phyloP scores from a whole-genome alignment of 352 stramenopile species.

The Phytopythium delawarense region DNA sequence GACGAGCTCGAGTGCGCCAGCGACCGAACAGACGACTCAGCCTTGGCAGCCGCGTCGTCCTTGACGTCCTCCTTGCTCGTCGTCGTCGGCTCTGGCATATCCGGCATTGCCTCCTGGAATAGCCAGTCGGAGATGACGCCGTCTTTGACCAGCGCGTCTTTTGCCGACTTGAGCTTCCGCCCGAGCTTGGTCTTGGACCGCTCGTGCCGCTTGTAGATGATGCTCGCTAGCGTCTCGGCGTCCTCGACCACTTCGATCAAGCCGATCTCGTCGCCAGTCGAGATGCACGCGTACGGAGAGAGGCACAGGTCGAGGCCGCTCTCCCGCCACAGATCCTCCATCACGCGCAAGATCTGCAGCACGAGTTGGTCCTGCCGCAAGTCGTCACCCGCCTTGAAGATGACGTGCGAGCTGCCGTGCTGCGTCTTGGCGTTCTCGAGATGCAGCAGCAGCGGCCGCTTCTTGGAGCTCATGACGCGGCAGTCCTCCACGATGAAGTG shows the following conservation, averaged over 20 bases:
- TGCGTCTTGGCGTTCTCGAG: slow-evolving; percentile 71
- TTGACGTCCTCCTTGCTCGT: background rate
- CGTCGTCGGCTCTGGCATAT: background rate
- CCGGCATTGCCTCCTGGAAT: slow-evolving; percentile 20
- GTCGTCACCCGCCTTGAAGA: slow-evolving; percentile 93
- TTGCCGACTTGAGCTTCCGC: slow-evolving; percentile 63
- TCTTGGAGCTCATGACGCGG: slow-evolving; percentile 93
- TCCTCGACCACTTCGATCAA: slow-evolving; percentile 90
- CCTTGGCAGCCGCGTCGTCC: slow-evolving; percentile 6
- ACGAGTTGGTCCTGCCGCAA: slow-evolving; percentile 93
- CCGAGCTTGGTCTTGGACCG: slow-evolving; percentile 53
- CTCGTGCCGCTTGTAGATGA: slow-evolving; percentile 74
- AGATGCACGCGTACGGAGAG: slow-evolving; percentile 83
- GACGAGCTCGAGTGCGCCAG: slow-evolving; percentile 8
- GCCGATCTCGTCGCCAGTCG: slow-evolving; percentile 82
- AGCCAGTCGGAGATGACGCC: slow-evolving; percentile 73
- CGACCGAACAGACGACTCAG: background rate
- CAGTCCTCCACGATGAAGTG: slow-evolving; percentile 77
- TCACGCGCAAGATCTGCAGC: slow-evolving; percentile 87
- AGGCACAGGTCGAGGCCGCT: slow-evolving; percentile 83
- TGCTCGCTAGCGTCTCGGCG: slow-evolving; percentile 84
- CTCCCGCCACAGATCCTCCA: slow-evolving; percentile 90
- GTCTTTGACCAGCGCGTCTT: slow-evolving; percentile 58
- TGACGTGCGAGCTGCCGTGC: slow-evolving; percentile 62
- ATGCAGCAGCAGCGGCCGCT: slow-evolving; percentile 87